A percentile compares a stretch with the other conserved stretches of the same genome.
Conservation (phyloP, 768 basidiomycete species). For the Rhodotorula taiwanensis region DNA sequence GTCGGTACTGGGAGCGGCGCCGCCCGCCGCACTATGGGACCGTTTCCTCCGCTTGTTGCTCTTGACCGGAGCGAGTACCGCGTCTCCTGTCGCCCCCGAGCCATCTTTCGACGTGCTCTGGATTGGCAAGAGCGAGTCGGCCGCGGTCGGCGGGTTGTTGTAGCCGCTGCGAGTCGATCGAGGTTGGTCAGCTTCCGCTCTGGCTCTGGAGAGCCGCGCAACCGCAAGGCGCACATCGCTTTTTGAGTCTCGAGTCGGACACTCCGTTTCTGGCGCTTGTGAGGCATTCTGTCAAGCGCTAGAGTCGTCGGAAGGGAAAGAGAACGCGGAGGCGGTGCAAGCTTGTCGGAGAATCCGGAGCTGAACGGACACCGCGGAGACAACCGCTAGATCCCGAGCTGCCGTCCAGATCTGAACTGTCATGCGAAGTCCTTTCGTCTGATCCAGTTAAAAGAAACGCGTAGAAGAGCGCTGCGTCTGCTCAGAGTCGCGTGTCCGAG, state of each 20-base stretch:
- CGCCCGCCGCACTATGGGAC: not conserved
- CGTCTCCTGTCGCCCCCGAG: not conserved
- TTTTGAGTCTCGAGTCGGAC: slow-evolving; percentile 3
- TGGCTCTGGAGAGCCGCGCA: not conserved
- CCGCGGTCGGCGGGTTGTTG: slow-evolving; percentile 28
- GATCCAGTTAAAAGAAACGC: too few relatives aligned
- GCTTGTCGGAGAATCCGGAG: too few relatives aligned
- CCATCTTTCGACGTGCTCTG: not conserved
- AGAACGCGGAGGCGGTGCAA: too few relatives aligned
- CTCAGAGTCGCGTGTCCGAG: too few relatives aligned
- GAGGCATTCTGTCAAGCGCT: too few relatives aligned
- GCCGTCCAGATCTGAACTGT: too few relatives aligned
- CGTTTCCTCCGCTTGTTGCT: slow-evolving; percentile 32
- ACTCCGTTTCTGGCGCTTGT: slow-evolving; percentile 17
- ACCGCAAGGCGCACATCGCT: not conserved
- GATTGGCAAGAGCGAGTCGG: slow-evolving; percentile 29
- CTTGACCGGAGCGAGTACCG: not conserved
- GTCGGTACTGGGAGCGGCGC: not conserved
- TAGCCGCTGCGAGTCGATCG: slow-evolving; percentile 3
- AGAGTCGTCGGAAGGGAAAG: too few relatives aligned
- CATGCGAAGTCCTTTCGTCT: too few relatives aligned
- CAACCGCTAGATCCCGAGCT: too few relatives aligned
- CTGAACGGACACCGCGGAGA: too few relatives aligned
- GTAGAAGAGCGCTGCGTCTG: too few relatives aligned
- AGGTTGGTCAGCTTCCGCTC: not conserved